Base-by-base conservation (phyloP, 257 asterid genomes). In the Salvia miltiorrhiza region DNA sequence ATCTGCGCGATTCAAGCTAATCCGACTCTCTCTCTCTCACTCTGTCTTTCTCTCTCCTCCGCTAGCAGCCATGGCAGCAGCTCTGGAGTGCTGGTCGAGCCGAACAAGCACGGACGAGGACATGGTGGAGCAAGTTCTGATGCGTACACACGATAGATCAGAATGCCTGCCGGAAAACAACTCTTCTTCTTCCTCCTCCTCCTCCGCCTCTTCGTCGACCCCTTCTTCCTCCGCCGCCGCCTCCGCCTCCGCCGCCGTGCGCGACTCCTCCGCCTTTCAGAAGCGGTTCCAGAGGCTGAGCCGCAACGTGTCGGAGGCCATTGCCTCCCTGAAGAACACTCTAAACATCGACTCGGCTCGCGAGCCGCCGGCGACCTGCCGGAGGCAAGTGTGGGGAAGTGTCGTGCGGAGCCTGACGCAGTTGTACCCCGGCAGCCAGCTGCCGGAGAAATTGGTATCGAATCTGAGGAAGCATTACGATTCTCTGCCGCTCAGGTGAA, bases 41-140 rank as follows among this genome's bases (percentile, higher is more conserved):
- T 14, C 55, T 40, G 56, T 19, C 67, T 43, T 37, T 26, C 67
- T 54, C 73, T 47, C 57, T 48, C 71, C 12, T 39, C 61, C 45
- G 37, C 47, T 1, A 43, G 49, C 52, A 69, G 64, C 82, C 74
- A 93, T 93, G 99, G 95, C 99, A 1, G 94, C 96, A 19, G 96
- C 99, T 37, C 65, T 90, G 33, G 99, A 93, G 62, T 93, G 99
- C 90, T 93, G 99, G 99, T 88, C 96, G 1, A 87, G 96, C 79
- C 81, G 96, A 52, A 78, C 96, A 20, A 87, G 93, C 26, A 89
- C 93, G 44, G 99, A 93, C 37, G 98, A 93, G 79, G 99, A 93
- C 74, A 71, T 85, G 85, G 93, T 86, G 72, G 99, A 93, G 80
- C 99, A 93, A 69, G 96, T 88, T 13, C 76, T 93, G 5, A 90